Percentiles rank a stretch among this genome's conserved stretches.
phyloP scores from a whole-genome alignment of 202 grass and related monocot species.

The Schoenoplectus tabernaemontani region DNA sequence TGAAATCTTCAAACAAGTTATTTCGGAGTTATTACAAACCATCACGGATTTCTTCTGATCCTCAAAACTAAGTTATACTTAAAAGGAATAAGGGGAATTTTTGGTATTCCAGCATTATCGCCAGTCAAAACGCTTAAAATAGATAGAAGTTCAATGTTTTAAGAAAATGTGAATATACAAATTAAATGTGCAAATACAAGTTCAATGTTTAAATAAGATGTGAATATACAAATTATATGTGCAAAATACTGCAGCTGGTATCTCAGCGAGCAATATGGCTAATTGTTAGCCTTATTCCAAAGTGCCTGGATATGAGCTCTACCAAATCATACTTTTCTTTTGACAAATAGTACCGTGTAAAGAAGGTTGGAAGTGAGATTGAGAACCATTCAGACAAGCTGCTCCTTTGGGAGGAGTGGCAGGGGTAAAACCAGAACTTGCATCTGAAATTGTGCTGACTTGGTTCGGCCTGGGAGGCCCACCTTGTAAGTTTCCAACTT shows the following conservation, averaged over 20 bases:
- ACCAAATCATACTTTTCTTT: no score
- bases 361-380: constrained; percentile 27
- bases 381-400: neutral
- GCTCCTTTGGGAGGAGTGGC: constrained; percentile 35
- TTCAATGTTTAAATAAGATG: no score
- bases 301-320: no score
- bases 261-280: no score
- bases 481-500: constrained; percentile 46
- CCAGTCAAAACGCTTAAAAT: neutral
- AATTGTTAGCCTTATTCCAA: no score
- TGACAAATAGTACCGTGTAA: constrained; percentile 40
- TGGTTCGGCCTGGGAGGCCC: constrained; percentile 50
- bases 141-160: neutral
- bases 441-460: constrained; percentile 32
- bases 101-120: neutral
- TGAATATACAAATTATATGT: no score
- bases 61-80: neutral
- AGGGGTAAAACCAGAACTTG: constrained; percentile 23
- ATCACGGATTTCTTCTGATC: neutral
- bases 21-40: neutral
- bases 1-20: neutral
- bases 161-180: neutral
- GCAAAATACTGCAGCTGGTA: no score
- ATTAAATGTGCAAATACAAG: no score
- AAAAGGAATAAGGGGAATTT: neutral